Evolutionary conservation across 1,284 basidiomycete genomes (phyloP).

Genomic region (Cryptococcus sp.): DNA sequence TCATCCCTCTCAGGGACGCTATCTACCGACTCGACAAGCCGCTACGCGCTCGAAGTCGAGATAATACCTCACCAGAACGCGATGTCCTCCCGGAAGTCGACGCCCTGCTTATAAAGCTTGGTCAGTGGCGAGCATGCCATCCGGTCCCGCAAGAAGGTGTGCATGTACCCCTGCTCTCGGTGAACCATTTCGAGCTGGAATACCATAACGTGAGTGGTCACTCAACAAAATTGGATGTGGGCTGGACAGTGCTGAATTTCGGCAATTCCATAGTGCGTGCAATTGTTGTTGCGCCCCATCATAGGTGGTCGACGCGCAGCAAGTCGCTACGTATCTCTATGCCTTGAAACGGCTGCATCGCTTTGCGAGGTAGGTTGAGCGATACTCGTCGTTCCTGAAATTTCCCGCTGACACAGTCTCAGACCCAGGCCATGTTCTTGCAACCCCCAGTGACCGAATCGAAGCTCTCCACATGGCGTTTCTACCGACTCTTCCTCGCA

Average conservation of each 20-base stretch:
- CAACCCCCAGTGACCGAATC: slow-evolving; percentile 17
- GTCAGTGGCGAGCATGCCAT: slow-evolving; percentile 24
- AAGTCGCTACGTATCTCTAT: slow-evolving; percentile 21
- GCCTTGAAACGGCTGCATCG: slow-evolving; percentile 30
- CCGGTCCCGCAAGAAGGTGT: slow-evolving; percentile 13
- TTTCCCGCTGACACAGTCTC: not conserved
- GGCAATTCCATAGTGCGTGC: slow-evolving; percentile 21
- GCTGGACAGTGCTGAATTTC: not conserved
- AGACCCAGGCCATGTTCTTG: slow-evolving; percentile 18
- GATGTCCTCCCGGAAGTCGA: slow-evolving; percentile 25
- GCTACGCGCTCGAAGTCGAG: slow-evolving; percentile 10
- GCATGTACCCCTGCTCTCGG: slow-evolving; percentile 23
- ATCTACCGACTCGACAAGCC: slow-evolving; percentile 35
- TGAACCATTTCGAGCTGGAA: slow-evolving; percentile 31
- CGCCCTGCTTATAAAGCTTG: slow-evolving; percentile 18
- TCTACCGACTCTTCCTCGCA: slow-evolving; percentile 34
- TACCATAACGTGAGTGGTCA: slow-evolving; percentile 28
- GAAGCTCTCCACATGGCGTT: slow-evolving; percentile 30
- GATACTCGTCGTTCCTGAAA: not conserved
- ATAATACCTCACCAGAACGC: slow-evolving; percentile 8
- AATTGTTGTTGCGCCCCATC: slow-evolving; percentile 34
- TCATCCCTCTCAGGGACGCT: slow-evolving; percentile 21
- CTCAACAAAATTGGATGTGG: not conserved
- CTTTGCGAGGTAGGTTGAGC: slow-evolving; percentile 27
- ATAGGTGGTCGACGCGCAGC: slow-evolving; percentile 20